Base-by-base conservation (phyloP, 1,284 basidiomycete species). In the Leccinum pallidistipes region DNA sequence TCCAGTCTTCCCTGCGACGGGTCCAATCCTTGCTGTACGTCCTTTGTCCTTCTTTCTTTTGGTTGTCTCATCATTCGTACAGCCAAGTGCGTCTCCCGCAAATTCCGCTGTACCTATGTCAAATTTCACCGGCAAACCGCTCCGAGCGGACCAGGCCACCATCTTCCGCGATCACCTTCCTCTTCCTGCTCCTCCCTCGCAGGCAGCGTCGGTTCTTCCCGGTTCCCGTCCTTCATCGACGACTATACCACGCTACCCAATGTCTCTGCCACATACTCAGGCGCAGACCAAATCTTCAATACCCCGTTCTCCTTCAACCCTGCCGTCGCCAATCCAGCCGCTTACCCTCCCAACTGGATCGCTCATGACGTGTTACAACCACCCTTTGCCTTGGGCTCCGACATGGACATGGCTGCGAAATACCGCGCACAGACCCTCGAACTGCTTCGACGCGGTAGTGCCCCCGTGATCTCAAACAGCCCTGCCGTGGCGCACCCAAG, bases 41-140 rank as follows among this genome's bases (percentile, higher is more conserved):
- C 16, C 16, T 21, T 29, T 11, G 5, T 51, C 3, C 27, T 14
- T 45, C n/a, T 40, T n/a, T 56, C 50, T 31, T 32, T 36, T 63
- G 29, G 2, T 51, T 36, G 60, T 59, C 55, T 52, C 38, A 52
- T 51, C n/a, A 38, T 18, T 61, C 57, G 40, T 29, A 27, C 63
- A 93, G 92, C 87, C 4, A 93, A 92, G 80, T 95, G 93, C 69
- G 69, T 86, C 1, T 83, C 88, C 65, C 85, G 90, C 54, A 91
- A 91, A 71, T 82, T 81, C 62, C 81, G 86, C 3, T 95, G 93
- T 77, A 92, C 91, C 0, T 95, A 89, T 72, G 86, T 91, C 77
- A 94, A 94, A 70, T 91, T 92, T 68, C 88, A 90, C 70, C 83
- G 87, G n/a, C 90, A 91, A 68, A 90, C 90, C 0, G 89, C 88